Conservation (phyloP, 2,329 filamentous ascomycete species). For the Colletotrichum endophyticum region DNA sequence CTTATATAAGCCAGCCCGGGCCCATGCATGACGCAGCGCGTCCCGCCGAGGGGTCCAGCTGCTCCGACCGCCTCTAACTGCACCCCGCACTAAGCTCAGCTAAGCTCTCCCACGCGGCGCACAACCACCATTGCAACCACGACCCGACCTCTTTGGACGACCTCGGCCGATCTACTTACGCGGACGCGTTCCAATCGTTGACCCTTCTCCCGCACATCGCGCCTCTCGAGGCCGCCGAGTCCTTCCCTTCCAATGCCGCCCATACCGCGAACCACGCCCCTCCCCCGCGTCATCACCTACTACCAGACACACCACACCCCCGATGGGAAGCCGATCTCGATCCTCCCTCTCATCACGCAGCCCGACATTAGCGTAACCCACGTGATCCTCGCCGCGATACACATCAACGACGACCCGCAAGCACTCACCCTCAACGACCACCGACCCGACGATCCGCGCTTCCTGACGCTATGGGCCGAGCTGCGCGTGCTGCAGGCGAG, state of each 20-base stretch:
- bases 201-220: neutral
- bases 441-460: constrained; percentile 69
- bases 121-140: neutral
- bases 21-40: neutral
- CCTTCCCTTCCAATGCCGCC: constrained; percentile 9
- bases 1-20: neutral
- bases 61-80: neutral
- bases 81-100: neutral
- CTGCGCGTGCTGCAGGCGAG: constrained; percentile 71
- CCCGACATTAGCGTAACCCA: constrained; percentile 68
- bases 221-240: neutral
- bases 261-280: constrained; percentile 22
- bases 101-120: neutral
- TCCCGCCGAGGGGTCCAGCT: neutral
- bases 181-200: neutral
- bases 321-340: constrained; percentile 50
- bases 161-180: neutral
- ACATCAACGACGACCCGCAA: constrained; percentile 72
- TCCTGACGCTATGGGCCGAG: constrained; percentile 79
- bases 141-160: neutral
- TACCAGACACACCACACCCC: constrained; percentile 60
- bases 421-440: constrained; percentile 83
- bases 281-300: constrained; percentile 56
- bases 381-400: constrained; percentile 85
- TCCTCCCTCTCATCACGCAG: constrained; percentile 56